Evolutionary conservation across 148 eudicot species (phyloP), one percentile per base, ranked within the genome.

Genomic region (Camellia granthamiana): DNA sequence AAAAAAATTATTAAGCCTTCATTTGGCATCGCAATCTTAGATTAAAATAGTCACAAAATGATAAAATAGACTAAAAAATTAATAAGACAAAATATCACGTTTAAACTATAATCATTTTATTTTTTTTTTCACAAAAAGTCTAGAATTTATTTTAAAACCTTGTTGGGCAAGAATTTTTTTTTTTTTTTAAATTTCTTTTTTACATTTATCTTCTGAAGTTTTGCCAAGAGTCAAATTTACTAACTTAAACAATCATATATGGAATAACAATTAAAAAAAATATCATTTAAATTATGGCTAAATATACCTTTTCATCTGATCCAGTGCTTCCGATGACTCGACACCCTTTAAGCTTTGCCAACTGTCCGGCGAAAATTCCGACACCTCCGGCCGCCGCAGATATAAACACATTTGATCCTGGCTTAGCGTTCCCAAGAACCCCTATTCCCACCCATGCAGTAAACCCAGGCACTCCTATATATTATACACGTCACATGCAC

Each of bases 311-410:
- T 7, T 83, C 84, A n/a, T 83, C 84, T 0, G 88, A 78, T 5
- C 88, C 88, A 3, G 80, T 78, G 78, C 86, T 86, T 23, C 88
- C 88, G 65, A 86, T 7, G 6, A 86, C 88, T 2, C 82, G 82
- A 65, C 88, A 86, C 21, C 88, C 86, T 83, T 83, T 86, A 46
- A 86, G 60, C 38, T 86, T 83, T 4, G 88, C 88, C 67, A 86
- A 75, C 46, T 86, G 88, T 10, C 88, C 88, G 52, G 88, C 88
- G 6, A 77, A 63, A 67, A 86, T 83, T 68, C 86, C 86, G 43
- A 86, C 88, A n/a, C 84, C 88, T 15, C 88, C 88, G 13, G 86
- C 88, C 0, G 86, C 86, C 10, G 88, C 88, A 0, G 88, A 86
- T 69, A 86, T 78, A 70, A 81, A 86, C 12, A 86, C 88, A 81